phyloP scores from a whole-genome alignment of 192 early-diverging fungal genomes.

The Entomortierella parvispora region DNA sequence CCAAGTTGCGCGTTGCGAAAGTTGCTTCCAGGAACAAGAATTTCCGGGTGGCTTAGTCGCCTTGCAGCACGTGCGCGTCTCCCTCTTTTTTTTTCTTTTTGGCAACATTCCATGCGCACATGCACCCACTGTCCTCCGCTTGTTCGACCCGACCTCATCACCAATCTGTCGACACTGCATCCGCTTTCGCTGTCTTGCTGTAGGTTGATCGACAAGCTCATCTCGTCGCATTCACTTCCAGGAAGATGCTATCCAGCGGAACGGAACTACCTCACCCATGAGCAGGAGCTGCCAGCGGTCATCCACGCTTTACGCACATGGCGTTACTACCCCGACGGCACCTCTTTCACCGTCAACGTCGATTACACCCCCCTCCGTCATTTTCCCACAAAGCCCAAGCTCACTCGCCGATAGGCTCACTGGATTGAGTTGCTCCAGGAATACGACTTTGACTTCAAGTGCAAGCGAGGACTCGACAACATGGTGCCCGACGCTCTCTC shows the following conservation, averaged over 20 bases:
- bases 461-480: conserved; percentile 23
- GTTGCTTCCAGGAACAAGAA: too few species aligned
- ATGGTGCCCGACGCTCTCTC: conserved; percentile 41
- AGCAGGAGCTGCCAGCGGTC: conserved; percentile 20
- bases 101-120: too few species aligned
- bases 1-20: too few species aligned
- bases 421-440: conserved; percentile 16
- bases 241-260: conserved; percentile 24
- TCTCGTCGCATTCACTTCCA: conserved; percentile 35
- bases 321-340: conserved; percentile 14
- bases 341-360: conserved; percentile 8
- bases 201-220: conserved; percentile 12
- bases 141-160: conserved; percentile 27
- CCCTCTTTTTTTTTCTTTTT: too few species aligned
- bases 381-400: conserved; percentile 17
- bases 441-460: too few species aligned
- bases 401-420: conserved; percentile 9
- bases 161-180: conserved; percentile 26
- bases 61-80: too few species aligned
- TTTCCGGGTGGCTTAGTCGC: too few species aligned
- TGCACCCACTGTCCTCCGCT: conserved; percentile 18
- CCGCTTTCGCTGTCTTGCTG: conserved; percentile 28
- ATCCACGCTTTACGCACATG: conserved; percentile 17
- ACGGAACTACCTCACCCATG: conserved; percentile 29
- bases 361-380: conserved; percentile 1